phyloP scores from a whole-genome alignment of 2,329 filamentous ascomycete species.

The Exophiala sp. region DNA sequence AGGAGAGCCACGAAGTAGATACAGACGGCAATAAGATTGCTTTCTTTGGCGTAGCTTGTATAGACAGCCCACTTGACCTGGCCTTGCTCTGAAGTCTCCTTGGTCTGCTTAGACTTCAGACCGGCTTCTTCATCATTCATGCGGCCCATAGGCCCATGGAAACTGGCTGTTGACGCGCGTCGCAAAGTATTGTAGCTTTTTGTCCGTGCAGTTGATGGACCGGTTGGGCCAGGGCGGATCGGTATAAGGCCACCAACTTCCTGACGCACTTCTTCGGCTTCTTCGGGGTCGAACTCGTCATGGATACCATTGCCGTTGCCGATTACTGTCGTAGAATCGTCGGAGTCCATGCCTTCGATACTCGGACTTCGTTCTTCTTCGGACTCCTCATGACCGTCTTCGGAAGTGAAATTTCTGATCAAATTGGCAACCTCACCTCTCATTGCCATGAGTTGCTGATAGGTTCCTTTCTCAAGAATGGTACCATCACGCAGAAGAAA shows the following conservation, averaged over 20 bases:
- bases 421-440: conserved; percentile 85
- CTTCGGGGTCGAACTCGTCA: conserved; percentile 51
- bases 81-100: conserved; percentile 88
- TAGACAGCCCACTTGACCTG: conserved; percentile 99
- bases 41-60: conserved; percentile 88
- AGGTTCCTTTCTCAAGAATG: conserved; percentile 84
- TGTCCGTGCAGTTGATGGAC: conserved; percentile 53
- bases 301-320: conserved; percentile 47
- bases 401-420: conserved; percentile 68
- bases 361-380: conserved; percentile 32
- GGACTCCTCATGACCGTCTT: conserved; percentile 41
- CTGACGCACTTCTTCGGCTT: conserved; percentile 64
- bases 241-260: conserved; percentile 70
- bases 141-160: conserved; percentile 80
- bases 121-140: conserved; percentile 73
- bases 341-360: conserved; percentile 44
- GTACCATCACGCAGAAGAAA: conserved; percentile 77
- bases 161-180: conserved; percentile 86
- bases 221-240: conserved; percentile 56
- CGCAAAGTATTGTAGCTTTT: conserved; percentile 75
- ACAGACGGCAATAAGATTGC: conserved; percentile 77
- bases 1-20: conserved; percentile 77
- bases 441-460: conserved; percentile 86
- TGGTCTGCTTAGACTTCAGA: conserved; percentile 75
- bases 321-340: conserved; percentile 60